Conservation (phyloP, 2,329 filamentous ascomycete species). For the Mariannaea elegans region DNA sequence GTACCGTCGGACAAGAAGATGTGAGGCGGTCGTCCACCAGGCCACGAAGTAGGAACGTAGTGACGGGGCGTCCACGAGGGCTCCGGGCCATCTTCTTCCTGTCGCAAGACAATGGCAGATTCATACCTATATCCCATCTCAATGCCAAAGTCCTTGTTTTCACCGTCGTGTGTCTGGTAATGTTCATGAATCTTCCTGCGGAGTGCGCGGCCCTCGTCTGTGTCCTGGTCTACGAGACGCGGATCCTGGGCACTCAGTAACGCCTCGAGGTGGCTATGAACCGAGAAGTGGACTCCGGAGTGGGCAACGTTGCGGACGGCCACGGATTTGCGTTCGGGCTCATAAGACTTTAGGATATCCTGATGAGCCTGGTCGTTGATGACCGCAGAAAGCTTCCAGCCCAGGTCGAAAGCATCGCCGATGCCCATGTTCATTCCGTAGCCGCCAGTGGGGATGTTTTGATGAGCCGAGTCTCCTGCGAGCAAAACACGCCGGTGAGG, state of each 20-base stretch:
- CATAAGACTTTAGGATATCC: slow-evolving; percentile 36
- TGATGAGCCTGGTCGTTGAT: slow-evolving; percentile 25
- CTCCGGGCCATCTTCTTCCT: neutral
- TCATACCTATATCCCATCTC: slow-evolving; percentile 41
- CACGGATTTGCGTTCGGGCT: slow-evolving; percentile 33
- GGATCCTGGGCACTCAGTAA: neutral
- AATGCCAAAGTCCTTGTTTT: slow-evolving; percentile 40
- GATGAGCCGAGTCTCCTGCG: slow-evolving; percentile 48
- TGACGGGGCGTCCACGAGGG: neutral
- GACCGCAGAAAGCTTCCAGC: slow-evolving; percentile 46
- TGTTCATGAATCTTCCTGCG: neutral
- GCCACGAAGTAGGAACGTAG: neutral
- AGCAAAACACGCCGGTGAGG: slow-evolving; percentile 46
- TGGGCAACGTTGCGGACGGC: slow-evolving; percentile 27
- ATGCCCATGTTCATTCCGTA: slow-evolving; percentile 51
- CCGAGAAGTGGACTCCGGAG: slow-evolving; percentile 16
- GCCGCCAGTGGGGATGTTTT: slow-evolving; percentile 46
- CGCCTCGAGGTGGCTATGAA: neutral
- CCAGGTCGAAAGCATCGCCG: slow-evolving; percentile 46
- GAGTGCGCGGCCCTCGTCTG: neutral
- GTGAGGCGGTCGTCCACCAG: neutral
- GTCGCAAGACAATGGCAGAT: neutral
- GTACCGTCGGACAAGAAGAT: neutral
- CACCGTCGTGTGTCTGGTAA: slow-evolving; percentile 30
- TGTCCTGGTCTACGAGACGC: neutral